Conservation (phyloP, 306 rosid species). For the Vachellia pachyceras region DNA sequence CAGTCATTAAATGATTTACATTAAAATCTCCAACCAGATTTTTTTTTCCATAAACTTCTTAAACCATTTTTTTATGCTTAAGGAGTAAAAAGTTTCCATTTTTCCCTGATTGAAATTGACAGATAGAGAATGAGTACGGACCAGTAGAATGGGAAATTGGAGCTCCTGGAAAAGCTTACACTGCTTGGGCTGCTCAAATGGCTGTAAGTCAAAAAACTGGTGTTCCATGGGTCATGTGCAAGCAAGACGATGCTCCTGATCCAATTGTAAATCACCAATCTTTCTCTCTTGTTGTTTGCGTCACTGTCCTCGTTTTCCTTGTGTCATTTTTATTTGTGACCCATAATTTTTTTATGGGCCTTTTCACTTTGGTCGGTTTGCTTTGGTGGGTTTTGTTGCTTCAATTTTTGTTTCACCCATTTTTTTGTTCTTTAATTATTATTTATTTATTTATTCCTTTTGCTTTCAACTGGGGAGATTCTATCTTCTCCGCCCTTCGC, state of each 20-base stretch:
- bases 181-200: slow-evolving; percentile 88
- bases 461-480: slow-evolving; percentile 14
- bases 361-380: slow-evolving; percentile 29
- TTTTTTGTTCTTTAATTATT: no score
- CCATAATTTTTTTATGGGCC: slow-evolving; percentile 53
- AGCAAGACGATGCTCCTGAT: slow-evolving; percentile 87
- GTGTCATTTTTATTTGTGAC: slow-evolving; percentile 23
- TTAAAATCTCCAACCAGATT: background rate
- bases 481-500: background rate
- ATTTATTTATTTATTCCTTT: slow-evolving; percentile 9
- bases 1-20: background rate
- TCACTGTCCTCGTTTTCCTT: slow-evolving; percentile 20
- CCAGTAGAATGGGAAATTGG: slow-evolving; percentile 69
- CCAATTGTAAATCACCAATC: slow-evolving; percentile 62
- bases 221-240: slow-evolving; percentile 98
- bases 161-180: slow-evolving; percentile 70
- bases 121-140: slow-evolving; percentile 92
- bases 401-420: slow-evolving; percentile 15
- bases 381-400: slow-evolving; percentile 32
- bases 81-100: background rate
- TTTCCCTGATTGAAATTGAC: slow-evolving; percentile 25
- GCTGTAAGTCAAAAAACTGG: slow-evolving; percentile 75
- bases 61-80: background rate
- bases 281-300: slow-evolving; percentile 28
- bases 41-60: background rate